A percentile compares a stretch with the other conserved stretches of the same genome.
Conservation (phyloP, 1,139 yeast genomes). For the Ashbya aceris region DNA sequence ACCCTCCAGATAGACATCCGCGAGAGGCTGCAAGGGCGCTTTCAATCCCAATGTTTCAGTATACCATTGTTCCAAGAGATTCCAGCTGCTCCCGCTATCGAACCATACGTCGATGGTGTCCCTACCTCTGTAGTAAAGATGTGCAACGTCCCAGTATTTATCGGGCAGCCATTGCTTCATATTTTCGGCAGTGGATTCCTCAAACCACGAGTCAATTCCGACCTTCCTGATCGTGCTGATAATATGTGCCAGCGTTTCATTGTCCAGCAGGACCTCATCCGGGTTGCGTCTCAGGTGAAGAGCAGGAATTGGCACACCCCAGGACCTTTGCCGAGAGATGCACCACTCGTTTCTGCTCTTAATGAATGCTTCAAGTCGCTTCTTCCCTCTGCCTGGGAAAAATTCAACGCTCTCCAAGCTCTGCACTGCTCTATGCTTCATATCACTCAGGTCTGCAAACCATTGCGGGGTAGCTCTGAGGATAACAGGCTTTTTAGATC, state of each 20-base stretch:
- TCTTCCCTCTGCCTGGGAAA: constrained; percentile 62
- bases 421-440: constrained; percentile 52
- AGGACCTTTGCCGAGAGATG: constrained; percentile 88
- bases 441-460: constrained; percentile 79
- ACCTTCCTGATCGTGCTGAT: constrained; percentile 28
- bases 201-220: constrained; percentile 79
- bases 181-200: constrained; percentile 36
- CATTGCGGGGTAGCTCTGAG: constrained; percentile 95
- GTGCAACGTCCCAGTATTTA: constrained; percentile 33
- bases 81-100: constrained; percentile 95
- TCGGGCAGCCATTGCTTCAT: constrained; percentile 68
- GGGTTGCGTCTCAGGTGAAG: constrained; percentile 48
- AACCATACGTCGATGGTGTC: constrained; percentile 99
- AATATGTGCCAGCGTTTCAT: constrained; percentile 28
- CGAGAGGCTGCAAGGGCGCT: constrained; percentile 33
- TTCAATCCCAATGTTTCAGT: constrained; percentile 22
- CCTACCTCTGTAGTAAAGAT: constrained; percentile 48
- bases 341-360: constrained; percentile 90
- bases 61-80: constrained; percentile 42
- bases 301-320: constrained; percentile 99
- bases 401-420: constrained; percentile 59
- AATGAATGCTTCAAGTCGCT: constrained; percentile 64
- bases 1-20: constrained; percentile 86
- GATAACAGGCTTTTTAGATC: constrained; percentile 90
- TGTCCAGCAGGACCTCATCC: constrained; percentile 26